Evolutionary conservation across 805 yeast genomes (phyloP), one percentile per base, ranked within the genome.

Genomic region (Wickerhamiella brachini): DNA sequence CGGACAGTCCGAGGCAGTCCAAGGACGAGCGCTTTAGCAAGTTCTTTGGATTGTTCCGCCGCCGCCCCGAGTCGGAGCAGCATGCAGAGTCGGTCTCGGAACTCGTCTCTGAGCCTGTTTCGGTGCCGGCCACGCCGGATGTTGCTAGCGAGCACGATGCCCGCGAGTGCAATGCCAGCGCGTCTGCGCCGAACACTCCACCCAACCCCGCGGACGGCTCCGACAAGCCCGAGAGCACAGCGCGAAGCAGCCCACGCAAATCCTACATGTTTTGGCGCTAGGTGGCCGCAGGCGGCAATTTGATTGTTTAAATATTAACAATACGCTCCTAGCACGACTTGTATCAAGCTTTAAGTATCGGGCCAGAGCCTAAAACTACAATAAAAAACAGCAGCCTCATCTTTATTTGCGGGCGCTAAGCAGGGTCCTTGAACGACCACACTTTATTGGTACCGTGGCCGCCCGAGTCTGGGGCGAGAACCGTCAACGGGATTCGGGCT

Each of bases 401-500:
- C n/a, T n/a, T n/a, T n/a, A n/a, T n/a, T n/a, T n/a, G n/a, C n/a
- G n/a, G n/a, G n/a, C n/a, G n/a, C 24, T 21, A 5, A 20, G 12
- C 22, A 3, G 12, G 20, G n/a, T 20, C 15, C 34, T 42, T 46
- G 13, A 58, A 49, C 10, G 44, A 31, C 63, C 63, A 59, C 7
- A 49, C 44, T 22, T 57, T 55, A 1, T 53, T 21, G 13, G 53
- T 56, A 10, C 47, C 44, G 45, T 42, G 51, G 38, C 58, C 57
- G 17, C 59, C 57, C 17, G 29, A 41, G 12, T 44, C 48, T 1
- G 60, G 59, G 5, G 62, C 60, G 21, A 59, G 50, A 1, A 59
- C 49, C 1, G 49, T 26, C 10, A 59, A 17, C 1, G 63, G 63
- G n/a, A 59, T 54, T 2, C 58, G 54, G 34, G 59, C 54, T 12